phyloP scores from a whole-genome alignment of 257 asterid genomes.

The Striga asiatica region DNA sequence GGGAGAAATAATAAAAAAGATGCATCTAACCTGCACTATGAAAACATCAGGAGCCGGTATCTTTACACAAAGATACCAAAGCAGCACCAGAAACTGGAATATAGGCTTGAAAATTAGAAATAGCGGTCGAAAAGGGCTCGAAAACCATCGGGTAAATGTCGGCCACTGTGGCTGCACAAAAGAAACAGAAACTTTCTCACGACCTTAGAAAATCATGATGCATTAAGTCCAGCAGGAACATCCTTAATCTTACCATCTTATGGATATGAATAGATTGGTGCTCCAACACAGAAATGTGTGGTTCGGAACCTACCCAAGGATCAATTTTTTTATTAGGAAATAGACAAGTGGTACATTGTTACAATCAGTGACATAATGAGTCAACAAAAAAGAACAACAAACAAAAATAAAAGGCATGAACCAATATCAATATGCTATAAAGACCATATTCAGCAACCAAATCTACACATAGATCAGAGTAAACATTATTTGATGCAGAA shows the following conservation, averaged over 20 bases:
- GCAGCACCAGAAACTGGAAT: conserved; percentile 71
- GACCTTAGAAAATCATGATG: conserved; percentile 7
- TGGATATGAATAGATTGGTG: conserved; percentile 65
- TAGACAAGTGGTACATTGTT: background rate
- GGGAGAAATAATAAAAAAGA: background rate
- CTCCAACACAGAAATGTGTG: conserved; percentile 61
- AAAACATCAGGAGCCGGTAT: conserved; percentile 86
- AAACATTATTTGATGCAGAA: conserved; percentile 2
- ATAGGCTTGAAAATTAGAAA: conserved; percentile 69
- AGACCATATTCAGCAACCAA: background rate
- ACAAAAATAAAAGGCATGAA: background rate
- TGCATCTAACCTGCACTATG: conserved; percentile 75
- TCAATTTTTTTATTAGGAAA: conserved; percentile 16
- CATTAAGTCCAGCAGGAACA: conserved; percentile 9
- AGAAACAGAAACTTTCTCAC: conserved; percentile 6
- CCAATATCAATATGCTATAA: background rate
- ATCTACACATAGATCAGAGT: background rate
- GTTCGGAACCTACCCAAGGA: conserved; percentile 66
- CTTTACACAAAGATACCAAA: conserved; percentile 81
- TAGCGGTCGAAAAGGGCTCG: conserved; percentile 63
- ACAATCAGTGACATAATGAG: background rate
- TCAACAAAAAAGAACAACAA: background rate
- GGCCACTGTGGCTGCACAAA: conserved; percentile 70
- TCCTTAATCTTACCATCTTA: conserved; percentile 48
- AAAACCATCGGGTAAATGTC: conserved; percentile 45